These are phyloP conservation scores for Escallonia rubra DNA, from an alignment of 129 eudicot species.

Conservation along the genomic window DNA sequence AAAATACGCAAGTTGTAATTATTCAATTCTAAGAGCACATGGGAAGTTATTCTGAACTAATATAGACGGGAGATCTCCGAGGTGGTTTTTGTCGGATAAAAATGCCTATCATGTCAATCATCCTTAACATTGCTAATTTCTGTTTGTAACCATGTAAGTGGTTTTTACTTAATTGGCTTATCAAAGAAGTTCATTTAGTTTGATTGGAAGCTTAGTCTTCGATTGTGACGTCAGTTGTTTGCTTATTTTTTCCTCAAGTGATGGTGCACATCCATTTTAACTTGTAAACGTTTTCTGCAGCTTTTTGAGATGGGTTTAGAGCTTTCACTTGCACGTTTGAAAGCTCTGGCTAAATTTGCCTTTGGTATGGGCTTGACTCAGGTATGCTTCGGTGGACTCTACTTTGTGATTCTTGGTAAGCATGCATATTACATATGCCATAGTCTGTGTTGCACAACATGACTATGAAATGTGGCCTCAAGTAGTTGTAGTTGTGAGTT, in stretches of 20 bases:
- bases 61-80: not conserved
- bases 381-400: slow-evolving; percentile 30
- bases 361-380: slow-evolving; percentile 95
- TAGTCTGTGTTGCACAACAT: not conserved
- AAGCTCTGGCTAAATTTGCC: slow-evolving; percentile 95
- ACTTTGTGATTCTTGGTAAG: not conserved
- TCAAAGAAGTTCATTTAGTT: not conserved
- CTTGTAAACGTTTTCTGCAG: slow-evolving; percentile 38
- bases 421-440: not conserved
- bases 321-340: slow-evolving; percentile 90
- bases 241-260: not conserved
- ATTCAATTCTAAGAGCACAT: not conserved
- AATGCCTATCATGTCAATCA: not conserved
- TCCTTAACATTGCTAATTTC: not conserved
- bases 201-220: not conserved
- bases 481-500: not conserved
- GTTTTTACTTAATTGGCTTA: not conserved
- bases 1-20: not conserved
- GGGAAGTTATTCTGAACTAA: not conserved
- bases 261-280: slow-evolving; percentile 9
- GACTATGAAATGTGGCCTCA: not conserved
- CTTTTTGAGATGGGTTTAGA: slow-evolving; percentile 99
- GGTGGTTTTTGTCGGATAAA: not conserved
- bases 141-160: not conserved
- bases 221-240: not conserved